Evolutionary conservation across 2,329 filamentous ascomycete genomes (phyloP), one percentile per base, ranked within the genome.

Genomic region (Purpureocillium lavendulum): DNA sequence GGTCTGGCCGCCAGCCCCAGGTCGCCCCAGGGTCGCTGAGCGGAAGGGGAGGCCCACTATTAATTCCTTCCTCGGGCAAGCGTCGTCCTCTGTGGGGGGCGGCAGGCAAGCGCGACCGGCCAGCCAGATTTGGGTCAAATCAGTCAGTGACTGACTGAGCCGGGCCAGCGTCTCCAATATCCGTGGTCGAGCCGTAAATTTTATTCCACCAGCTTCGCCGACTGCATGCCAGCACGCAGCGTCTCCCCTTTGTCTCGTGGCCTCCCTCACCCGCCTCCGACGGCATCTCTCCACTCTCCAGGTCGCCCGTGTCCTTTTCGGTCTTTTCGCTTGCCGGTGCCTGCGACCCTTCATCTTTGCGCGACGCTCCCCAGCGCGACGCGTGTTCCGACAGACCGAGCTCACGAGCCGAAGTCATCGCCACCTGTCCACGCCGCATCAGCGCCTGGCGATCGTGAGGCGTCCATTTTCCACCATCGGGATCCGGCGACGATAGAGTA

Each of bases 131-230:
- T 5, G 21, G 21, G 21, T 26, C 21, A 10, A 5, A 26, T 5
- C 21, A n/a, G 21, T 26, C 21, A 26, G 21, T 26, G 6, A 26
- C 21, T 26, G 6, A 26, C 21, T 10, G 10, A 26, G n/a, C n/a
- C n/a, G n/a, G n/a, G n/a, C 21, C 5, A 26, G 21, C 10, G 21
- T 26, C 10, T 26, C 6, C 10, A 26, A 26, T 26, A 26, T 10
- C 21, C 21, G 21, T 26, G 21, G 21, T 26, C 44, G 38, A 40
- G 40, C 41, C 41, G 40, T 41, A 52, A 55, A 54, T 53, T 54
- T 54, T 53, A 50, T 53, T 54, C 47, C 47, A 47, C 45, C 48
- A 49, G 47, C 48, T 43, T 49, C 53, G 45, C 45, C 28, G 26
- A 36, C 26, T 28, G 40, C 44, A 50, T 40, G 38, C 43, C 51